These are phyloP conservation scores for Teunomyces tritomae DNA, from an alignment of 805 yeast species.

Conservation along the genomic window DNA sequence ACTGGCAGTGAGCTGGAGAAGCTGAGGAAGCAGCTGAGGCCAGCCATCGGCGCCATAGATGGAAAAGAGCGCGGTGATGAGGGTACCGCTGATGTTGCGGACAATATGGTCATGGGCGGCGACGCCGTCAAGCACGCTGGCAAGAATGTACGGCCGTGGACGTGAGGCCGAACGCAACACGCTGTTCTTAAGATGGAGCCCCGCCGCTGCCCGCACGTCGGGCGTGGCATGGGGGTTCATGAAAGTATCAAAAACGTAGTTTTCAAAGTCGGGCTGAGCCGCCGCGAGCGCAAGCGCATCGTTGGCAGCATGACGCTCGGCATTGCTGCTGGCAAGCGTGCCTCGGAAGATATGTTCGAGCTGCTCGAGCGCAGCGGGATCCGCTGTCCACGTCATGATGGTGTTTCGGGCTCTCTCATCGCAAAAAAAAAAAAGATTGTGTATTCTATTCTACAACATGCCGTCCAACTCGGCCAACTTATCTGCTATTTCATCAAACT, in stretches of 20 bases:
- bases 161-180: slow-evolving; percentile 26
- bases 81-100: slow-evolving; percentile 87
- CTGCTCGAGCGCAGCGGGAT: slow-evolving; percentile 58
- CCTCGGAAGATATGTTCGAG: slow-evolving; percentile 64
- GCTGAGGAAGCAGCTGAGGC: slow-evolving; percentile 71
- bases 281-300: slow-evolving; percentile 70
- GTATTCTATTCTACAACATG: slow-evolving; percentile 8
- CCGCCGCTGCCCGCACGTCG: slow-evolving; percentile 82
- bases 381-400: slow-evolving; percentile 65
- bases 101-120: slow-evolving; percentile 57
- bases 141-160: slow-evolving; percentile 29
- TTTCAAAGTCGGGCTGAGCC: slow-evolving; percentile 71
- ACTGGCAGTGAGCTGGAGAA: slow-evolving; percentile 51
- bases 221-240: slow-evolving; percentile 50
- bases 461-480: slow-evolving; percentile 37
- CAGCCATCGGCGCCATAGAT: slow-evolving; percentile 65
- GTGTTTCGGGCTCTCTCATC: neutral
- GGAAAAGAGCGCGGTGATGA: slow-evolving; percentile 76
- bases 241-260: slow-evolving; percentile 71
- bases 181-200: slow-evolving; percentile 77
- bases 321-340: slow-evolving; percentile 60
- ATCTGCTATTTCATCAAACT: slow-evolving; percentile 43
- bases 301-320: slow-evolving; percentile 63
- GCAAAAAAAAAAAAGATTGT: neutral
- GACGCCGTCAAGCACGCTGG: slow-evolving; percentile 54